Conservation (phyloP, 768 basidiomycete genomes). For the Panaeolus cyanescens region DNA sequence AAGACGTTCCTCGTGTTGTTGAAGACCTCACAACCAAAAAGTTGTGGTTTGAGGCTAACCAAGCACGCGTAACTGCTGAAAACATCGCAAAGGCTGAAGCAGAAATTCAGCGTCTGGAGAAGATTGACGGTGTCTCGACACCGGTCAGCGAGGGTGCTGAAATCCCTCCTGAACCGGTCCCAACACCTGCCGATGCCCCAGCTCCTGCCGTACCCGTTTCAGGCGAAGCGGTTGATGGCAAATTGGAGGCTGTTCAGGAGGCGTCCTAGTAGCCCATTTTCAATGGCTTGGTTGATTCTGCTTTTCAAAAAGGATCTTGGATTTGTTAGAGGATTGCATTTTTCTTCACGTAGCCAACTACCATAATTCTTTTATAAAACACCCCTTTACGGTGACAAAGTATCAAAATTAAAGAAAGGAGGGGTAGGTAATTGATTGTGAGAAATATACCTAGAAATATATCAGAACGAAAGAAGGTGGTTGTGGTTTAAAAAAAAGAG, state of each 20-base stretch:
- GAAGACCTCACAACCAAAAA: conserved; percentile 94
- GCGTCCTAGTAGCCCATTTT: not conserved
- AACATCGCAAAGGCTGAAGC: conserved; percentile 81
- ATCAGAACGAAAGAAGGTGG: conserved; percentile 17
- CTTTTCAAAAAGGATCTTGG: not conserved
- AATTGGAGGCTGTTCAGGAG: conserved; percentile 40
- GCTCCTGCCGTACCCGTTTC: conserved; percentile 31
- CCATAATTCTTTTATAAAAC: conserved; percentile 1
- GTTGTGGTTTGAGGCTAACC: conserved; percentile 93
- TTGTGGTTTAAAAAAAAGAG: conserved; percentile 29
- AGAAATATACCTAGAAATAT: conserved; percentile 33
- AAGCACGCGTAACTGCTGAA: conserved; percentile 75
- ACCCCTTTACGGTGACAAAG: not conserved
- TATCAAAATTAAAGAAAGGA: not conserved
- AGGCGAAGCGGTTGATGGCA: conserved; percentile 41
- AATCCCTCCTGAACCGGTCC: conserved; percentile 43
- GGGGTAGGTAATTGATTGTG: not conserved
- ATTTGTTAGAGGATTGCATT: not conserved
- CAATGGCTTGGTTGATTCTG: not conserved
- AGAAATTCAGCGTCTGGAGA: conserved; percentile 61
- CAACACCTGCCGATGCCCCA: conserved; percentile 39
- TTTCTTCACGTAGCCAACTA: not conserved
- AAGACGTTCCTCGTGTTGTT: conserved; percentile 81
- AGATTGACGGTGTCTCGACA: conserved; percentile 33
- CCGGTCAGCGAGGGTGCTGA: conserved; percentile 36